phyloP scores from a whole-genome alignment of 139 green algal genomes.

The Edaphochlamys debaryana region DNA sequence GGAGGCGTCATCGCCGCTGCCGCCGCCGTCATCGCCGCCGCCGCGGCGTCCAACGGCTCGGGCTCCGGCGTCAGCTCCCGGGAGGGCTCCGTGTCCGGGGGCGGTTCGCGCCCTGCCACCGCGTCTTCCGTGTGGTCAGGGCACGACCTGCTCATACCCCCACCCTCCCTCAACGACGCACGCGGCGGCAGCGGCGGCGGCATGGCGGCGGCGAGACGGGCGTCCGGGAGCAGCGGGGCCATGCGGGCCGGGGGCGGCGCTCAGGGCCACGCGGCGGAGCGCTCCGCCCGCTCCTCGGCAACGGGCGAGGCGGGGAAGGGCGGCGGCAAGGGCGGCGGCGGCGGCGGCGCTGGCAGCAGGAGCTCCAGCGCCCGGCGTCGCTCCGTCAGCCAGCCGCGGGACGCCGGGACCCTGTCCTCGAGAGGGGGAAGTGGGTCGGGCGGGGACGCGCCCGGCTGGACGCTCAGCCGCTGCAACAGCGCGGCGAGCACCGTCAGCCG shows the following conservation, averaged over 20 bases:
- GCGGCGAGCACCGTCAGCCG: conserved; percentile 1
- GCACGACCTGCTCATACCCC: background rate
- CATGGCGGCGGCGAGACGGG: background rate
- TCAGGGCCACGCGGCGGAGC: background rate
- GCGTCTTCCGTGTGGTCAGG: conserved; percentile 12
- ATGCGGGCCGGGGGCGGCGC: too few species aligned
- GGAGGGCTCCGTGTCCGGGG: background rate
- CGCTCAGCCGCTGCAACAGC: conserved; percentile 31
- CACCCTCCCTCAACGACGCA: background rate
- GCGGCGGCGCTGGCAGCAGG: background rate
- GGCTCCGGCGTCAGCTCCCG: background rate
- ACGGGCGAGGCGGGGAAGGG: background rate
- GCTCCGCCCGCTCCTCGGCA: too few species aligned
- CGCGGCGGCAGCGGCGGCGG: background rate
- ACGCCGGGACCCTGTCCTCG: background rate
- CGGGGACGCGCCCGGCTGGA: too few species aligned
- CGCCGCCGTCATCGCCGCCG: background rate
- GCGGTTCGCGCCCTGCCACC: conserved; percentile 1
- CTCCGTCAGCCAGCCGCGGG: conserved; percentile 18
- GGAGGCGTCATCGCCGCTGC: too few species aligned
- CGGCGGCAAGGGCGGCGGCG: background rate
- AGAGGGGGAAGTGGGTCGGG: too few species aligned
- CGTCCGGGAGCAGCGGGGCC: background rate
- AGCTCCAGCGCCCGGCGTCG: background rate
- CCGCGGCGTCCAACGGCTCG: background rate